Percentiles rank a stretch among this genome's conserved stretches.
Conservation (phyloP, 1,284 basidiomycete genomes). For the Pyrrhoderma noxium region DNA sequence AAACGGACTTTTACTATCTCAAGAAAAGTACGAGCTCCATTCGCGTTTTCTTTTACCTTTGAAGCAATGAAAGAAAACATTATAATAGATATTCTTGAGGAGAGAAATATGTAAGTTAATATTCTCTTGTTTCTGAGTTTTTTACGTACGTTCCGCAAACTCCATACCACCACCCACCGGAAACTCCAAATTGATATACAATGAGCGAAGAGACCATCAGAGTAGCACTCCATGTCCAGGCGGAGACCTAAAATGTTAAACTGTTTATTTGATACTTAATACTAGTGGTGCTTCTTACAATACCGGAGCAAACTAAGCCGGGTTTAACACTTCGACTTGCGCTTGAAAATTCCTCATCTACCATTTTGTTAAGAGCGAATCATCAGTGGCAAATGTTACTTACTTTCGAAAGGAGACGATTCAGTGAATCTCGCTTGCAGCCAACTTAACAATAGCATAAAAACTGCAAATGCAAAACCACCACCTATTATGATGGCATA, state of each 20-base stretch:
- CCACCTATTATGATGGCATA: slow-evolving; percentile 18
- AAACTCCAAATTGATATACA: slow-evolving; percentile 4
- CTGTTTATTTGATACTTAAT: background rate
- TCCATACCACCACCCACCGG: slow-evolving; percentile 37
- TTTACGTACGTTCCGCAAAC: slow-evolving; percentile 44
- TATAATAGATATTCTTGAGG: slow-evolving; percentile 49
- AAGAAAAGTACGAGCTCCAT: slow-evolving; percentile 48
- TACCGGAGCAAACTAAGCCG: slow-evolving; percentile 58
- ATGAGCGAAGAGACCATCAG: slow-evolving; percentile 26
- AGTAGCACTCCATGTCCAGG: slow-evolving; percentile 55
- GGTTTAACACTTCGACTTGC: slow-evolving; percentile 34
- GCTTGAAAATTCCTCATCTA: slow-evolving; percentile 18
- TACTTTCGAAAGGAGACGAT: slow-evolving; percentile 16
- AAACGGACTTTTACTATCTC: slow-evolving; percentile 66
- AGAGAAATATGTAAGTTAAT: background rate
- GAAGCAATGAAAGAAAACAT: slow-evolving; percentile 69
- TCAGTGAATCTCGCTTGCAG: slow-evolving; percentile 16
- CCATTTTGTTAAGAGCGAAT: background rate
- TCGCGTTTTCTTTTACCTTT: slow-evolving; percentile 67
- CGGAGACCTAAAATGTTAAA: slow-evolving; percentile 42
- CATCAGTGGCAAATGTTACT: background rate
- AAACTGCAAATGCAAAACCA: slow-evolving; percentile 13
- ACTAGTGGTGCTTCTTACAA: slow-evolving; percentile 28
- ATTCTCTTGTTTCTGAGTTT: background rate
- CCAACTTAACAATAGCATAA: slow-evolving; percentile 17